These are phyloP conservation scores for Beta macrorhiza DNA, from an alignment of 179 eudicot species.

Conservation along the genomic window DNA sequence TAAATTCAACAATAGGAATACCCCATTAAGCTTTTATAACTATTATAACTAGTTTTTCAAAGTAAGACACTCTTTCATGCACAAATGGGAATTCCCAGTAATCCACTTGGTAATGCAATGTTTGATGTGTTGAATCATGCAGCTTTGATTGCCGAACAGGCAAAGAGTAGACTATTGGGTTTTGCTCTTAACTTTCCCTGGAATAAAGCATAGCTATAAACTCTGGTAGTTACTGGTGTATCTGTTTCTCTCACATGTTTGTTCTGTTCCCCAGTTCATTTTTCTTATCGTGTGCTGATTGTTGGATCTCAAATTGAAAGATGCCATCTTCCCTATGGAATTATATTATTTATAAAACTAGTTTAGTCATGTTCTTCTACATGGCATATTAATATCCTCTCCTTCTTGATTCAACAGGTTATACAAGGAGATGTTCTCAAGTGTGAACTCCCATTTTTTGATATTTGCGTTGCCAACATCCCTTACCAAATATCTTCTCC, in stretches of 20 bases:
- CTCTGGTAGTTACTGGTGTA: neutral
- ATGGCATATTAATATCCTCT: neutral
- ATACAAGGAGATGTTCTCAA: slow-evolving; percentile 94
- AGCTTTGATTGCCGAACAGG: neutral
- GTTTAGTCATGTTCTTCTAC: neutral
- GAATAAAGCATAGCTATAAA: neutral
- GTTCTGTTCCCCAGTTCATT: neutral
- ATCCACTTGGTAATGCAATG: neutral
- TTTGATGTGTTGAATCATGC: neutral
- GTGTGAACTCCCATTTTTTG: slow-evolving; percentile 85
- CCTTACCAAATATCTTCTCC: slow-evolving; percentile 95
- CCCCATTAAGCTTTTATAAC: neutral
- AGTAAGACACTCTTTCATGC: neutral
- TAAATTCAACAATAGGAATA: neutral
- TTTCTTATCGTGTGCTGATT: neutral
- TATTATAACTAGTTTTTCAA: neutral
- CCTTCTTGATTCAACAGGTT: slow-evolving; percentile 43
- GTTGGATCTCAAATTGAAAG: neutral
- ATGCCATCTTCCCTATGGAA: neutral
- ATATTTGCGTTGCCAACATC: slow-evolving; percentile 90
- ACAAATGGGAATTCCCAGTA: neutral
- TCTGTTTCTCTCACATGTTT: neutral
- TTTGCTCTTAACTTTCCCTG: neutral
- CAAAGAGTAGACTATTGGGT: neutral
- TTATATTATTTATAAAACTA: neutral